Base-by-base conservation (phyloP, 306 rosid genomes). In the Dryas alaskensis region DNA sequence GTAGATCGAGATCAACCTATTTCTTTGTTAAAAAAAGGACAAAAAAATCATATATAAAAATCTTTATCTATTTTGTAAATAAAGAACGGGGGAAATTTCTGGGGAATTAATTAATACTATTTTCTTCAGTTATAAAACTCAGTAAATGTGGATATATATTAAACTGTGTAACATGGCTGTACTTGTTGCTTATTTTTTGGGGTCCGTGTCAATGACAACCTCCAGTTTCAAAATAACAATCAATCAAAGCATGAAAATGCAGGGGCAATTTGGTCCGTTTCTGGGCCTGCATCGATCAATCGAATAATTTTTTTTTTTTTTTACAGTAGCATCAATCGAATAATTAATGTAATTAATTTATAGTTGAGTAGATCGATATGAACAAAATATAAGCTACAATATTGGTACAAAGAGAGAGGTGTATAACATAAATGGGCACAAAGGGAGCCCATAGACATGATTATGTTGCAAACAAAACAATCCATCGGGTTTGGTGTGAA, bases 391-490 rank as follows among this genome's bases (percentile, higher is more conserved):
- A 17, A 40, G 60, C 64, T 67, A 59, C 74, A 58, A 65, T 59
- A 42, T 51, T 51, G 65, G 48, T 58, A 22, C 22, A 22, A 22
- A 22, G 22, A 22, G 22, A 22, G 22, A 22, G 22, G 22, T 22
- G 22, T 0, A 22, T 22, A 22, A 22, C 22, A 19, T 17, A 67
- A 25, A 7, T 71, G 60, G 78, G 68, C 47, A 67, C 70, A 66
- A n/a, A 55, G 17, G 52, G 74, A 75, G 50, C 67, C 70, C 76
- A 60, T 48, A 12, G 3, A 27, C 8, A 66, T 66, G 75, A 81
- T 81, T 72, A 31, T 60, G 71, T 54, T 50, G 37, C 50, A n/a
- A 70, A 17, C 45, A 58, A 76, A 22, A 22, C 22, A 22, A 22
- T 22, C 44, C 67, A 59, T 57, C 22, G 12, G 63, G 65, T 75